Conservation (phyloP, 495 filamentous ascomycete species). For the Lepraria neglecta region DNA sequence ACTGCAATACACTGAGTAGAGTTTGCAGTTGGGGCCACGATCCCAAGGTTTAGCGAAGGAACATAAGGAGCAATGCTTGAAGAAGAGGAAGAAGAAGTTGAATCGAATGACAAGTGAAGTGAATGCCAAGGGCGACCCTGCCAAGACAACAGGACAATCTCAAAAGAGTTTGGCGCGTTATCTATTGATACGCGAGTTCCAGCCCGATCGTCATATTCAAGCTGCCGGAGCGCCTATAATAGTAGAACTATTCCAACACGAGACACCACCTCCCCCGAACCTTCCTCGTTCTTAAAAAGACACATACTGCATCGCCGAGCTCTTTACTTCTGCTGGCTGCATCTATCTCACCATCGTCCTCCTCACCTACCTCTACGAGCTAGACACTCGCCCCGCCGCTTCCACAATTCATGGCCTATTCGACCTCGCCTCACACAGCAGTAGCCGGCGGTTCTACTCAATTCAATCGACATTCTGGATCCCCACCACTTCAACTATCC, state of each 20-base stretch:
- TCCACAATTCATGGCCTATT: constrained; percentile 25
- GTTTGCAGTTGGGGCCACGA: background rate
- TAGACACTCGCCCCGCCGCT: background rate
- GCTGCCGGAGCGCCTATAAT: background rate
- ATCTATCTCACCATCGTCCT: background rate
- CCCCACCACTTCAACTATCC: constrained; percentile 36
- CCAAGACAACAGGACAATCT: background rate
- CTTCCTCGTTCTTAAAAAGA: background rate
- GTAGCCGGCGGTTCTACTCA: constrained; percentile 14
- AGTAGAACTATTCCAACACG: background rate
- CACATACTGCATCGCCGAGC: background rate
- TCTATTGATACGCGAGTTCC: constrained; percentile 3
- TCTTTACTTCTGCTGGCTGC: background rate
- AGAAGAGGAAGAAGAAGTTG: background rate
- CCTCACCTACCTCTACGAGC: background rate
- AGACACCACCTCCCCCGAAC: background rate
- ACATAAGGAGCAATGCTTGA: too few relatives aligned
- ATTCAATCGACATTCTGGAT: constrained; percentile 24
- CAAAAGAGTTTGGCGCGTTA: constrained; percentile 11
- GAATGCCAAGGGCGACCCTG: background rate
- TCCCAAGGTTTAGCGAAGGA: background rate
- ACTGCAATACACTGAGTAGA: background rate
- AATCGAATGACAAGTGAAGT: background rate
- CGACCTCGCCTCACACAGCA: constrained; percentile 25
- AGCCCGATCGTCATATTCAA: constrained; percentile 3